phyloP scores from a whole-genome alignment of 169 alveolate species.

The Plasmodium blacklocki region DNA sequence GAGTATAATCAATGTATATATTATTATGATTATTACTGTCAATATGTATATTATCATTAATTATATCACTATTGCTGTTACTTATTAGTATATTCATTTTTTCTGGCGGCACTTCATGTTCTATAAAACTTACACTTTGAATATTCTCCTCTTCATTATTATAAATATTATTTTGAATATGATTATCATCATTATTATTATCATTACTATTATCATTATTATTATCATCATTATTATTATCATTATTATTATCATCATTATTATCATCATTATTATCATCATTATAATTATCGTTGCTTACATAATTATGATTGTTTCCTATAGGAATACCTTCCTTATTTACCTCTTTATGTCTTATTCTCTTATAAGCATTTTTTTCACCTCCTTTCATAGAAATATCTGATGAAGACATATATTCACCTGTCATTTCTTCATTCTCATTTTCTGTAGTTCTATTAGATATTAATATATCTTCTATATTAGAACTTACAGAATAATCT shows the following conservation, averaged over 20 bases:
- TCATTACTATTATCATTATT: not conserved
- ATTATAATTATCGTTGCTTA: not conserved
- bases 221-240: not conserved
- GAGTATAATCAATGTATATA: too few species aligned
- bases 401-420: not conserved
- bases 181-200: not conserved
- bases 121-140: not conserved
- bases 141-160: not conserved
- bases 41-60: too few species aligned
- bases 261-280: not conserved
- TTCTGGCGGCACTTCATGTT: too few species aligned
- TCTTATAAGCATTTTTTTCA: not conserved
- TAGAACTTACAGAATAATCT: not conserved
- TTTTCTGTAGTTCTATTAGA: conserved; percentile 45
- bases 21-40: too few species aligned
- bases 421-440: conserved; percentile 11
- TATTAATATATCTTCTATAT: conserved; percentile 13
- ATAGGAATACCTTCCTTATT: not conserved
- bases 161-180: not conserved
- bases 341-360: not conserved
- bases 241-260: not conserved
- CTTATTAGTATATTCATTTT: too few species aligned
- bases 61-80: too few species aligned
- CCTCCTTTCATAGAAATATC: not conserved
- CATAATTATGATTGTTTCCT: not conserved